Conservation (phyloP, 2,329 filamentous ascomycete genomes). For the Phialocephala subalpina region DNA sequence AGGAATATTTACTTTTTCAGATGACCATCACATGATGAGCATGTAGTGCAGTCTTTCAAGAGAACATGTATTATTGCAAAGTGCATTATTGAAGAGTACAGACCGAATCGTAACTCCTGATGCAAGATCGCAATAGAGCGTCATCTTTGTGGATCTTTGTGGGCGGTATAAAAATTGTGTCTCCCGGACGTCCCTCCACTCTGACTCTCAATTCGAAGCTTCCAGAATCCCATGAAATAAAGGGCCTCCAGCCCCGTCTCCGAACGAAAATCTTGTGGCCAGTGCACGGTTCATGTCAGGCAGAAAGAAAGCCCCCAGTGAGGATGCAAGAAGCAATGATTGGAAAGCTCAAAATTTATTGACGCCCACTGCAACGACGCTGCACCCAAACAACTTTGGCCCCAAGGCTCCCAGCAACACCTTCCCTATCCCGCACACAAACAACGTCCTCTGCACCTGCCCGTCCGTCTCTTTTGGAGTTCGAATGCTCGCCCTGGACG, state of each 20-base stretch:
- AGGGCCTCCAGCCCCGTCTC: slow-evolving; percentile 4
- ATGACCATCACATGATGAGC: neutral
- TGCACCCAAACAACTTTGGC: neutral
- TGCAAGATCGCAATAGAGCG: neutral
- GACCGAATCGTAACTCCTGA: too few species aligned
- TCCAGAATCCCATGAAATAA: slow-evolving; percentile 15
- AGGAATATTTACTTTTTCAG: neutral
- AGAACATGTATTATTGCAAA: neutral
- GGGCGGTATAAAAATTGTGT: neutral
- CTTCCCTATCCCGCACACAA: slow-evolving; percentile 1
- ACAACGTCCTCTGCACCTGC: neutral
- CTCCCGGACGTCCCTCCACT: neutral
- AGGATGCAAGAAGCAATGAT: slow-evolving; percentile 7
- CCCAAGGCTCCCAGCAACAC: neutral
- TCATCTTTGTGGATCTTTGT: neutral
- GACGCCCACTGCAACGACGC: slow-evolving; percentile 7
- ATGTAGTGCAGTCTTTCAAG: neutral
- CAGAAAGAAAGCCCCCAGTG: neutral
- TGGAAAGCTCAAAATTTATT: slow-evolving; percentile 13
- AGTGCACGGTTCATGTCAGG: slow-evolving; percentile 6
- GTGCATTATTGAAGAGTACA: neutral
- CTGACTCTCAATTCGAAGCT: slow-evolving; percentile 17
- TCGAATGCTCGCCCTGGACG: slow-evolving; percentile 1
- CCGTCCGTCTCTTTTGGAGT: slow-evolving; percentile 2
- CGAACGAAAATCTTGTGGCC: neutral